These are phyloP conservation scores for Cochlearia excelsa DNA, from an alignment of 345 rosid genomes.

Conservation along the genomic window DNA sequence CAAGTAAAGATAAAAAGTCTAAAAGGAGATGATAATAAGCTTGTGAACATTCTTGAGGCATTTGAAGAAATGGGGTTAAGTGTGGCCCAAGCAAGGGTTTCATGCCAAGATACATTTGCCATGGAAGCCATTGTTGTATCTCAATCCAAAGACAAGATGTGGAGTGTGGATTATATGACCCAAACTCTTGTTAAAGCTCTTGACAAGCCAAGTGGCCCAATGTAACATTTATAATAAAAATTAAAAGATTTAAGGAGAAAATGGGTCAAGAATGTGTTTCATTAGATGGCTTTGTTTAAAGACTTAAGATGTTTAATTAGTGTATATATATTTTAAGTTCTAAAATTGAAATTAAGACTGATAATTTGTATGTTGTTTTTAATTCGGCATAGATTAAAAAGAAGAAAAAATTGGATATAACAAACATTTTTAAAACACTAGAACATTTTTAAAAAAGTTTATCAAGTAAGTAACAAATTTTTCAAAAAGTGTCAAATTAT, in stretches of 20 bases:
- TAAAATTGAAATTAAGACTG: too few species aligned
- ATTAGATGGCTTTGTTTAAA: too few species aligned
- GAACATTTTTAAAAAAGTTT: too few species aligned
- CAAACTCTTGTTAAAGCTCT: constrained; percentile 50
- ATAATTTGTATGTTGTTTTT: too few species aligned
- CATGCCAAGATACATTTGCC: constrained; percentile 43
- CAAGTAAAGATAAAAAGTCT: constrained; percentile 45
- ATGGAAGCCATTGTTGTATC: constrained; percentile 73
- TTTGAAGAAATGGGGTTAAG: constrained; percentile 64
- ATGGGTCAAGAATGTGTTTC: background rate
- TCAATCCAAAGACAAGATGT: constrained; percentile 31
- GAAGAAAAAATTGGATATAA: too few species aligned
- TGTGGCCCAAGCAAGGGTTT: constrained; percentile 56
- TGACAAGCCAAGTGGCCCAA: constrained; percentile 25
- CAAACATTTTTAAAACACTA: too few species aligned
- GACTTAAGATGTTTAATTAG: too few species aligned
- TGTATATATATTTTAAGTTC: too few species aligned
- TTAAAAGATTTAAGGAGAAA: background rate
- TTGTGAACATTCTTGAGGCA: constrained; percentile 59
- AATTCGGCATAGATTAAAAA: too few species aligned
- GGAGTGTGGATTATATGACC: constrained; percentile 41
- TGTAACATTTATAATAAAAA: constrained; percentile 2
- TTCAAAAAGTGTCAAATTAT: too few species aligned
- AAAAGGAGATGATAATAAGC: constrained; percentile 46
- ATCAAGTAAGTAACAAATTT: too few species aligned